Percentiles rank a stretch among this genome's conserved stretches.
Evolutionary conservation across 2,329 filamentous ascomycete genomes (phyloP).

Genomic region (Clonostachys solani): DNA sequence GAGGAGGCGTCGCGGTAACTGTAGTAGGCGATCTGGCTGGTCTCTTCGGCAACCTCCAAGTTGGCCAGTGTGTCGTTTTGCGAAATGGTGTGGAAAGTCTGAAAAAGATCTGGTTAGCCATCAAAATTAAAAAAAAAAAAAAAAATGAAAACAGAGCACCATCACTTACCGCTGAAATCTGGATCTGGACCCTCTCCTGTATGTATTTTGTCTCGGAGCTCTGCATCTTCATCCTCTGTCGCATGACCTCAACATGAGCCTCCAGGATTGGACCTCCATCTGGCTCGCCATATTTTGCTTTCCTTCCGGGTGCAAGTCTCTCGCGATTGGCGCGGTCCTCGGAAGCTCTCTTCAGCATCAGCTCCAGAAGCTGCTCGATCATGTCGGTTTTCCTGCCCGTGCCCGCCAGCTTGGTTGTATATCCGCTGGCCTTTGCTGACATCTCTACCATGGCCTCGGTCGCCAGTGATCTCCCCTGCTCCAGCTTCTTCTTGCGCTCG

Average conservation of each 20-base stretch:
- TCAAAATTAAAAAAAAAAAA: background rate
- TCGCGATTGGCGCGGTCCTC: constrained; percentile 1
- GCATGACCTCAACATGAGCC: constrained; percentile 6
- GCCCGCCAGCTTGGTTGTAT: constrained; percentile 28
- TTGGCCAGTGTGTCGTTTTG: constrained; percentile 28
- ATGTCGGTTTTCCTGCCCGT: constrained; percentile 27
- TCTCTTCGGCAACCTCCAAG: constrained; percentile 16
- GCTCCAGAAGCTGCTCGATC: constrained; percentile 22
- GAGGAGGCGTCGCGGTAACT: constrained; percentile 33
- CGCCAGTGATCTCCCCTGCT: constrained; percentile 35
- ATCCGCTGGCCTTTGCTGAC: constrained; percentile 25
- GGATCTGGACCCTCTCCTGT: constrained; percentile 29
- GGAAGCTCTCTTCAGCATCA: constrained; percentile 13
- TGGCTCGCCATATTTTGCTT: constrained; percentile 16
- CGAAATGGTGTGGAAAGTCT: constrained; percentile 31
- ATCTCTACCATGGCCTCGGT: constrained; percentile 17
- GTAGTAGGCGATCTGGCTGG: constrained; percentile 23
- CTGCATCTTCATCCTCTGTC: constrained; percentile 21
- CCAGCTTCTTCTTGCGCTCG: constrained; percentile 31
- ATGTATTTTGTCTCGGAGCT: constrained; percentile 26
- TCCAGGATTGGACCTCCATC: constrained; percentile 18
- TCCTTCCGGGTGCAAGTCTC: constrained; percentile 1
- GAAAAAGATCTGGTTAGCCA: background rate
- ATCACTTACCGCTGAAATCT: constrained; percentile 27
- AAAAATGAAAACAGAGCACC: background rate